These are phyloP conservation scores for Elaphomyces granulatus DNA, from an alignment of 495 filamentous ascomycete genomes.

Conservation along the genomic window DNA sequence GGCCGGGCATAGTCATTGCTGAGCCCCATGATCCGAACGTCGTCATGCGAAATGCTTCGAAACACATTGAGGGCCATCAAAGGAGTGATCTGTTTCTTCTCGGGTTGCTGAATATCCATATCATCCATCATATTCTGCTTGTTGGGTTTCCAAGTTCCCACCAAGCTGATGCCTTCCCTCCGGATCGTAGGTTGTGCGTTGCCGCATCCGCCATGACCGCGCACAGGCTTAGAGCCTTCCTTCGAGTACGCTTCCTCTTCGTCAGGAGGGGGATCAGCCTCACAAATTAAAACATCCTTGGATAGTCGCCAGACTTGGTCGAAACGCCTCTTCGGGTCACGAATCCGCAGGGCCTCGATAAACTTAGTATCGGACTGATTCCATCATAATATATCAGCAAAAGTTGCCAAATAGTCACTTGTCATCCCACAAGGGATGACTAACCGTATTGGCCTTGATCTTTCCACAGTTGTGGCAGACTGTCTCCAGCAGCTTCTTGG, in stretches of 20 bases:
- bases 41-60: conserved; percentile 60
- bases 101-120: conserved; percentile 47
- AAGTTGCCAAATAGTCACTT: conserved; percentile 31
- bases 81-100: conserved; percentile 77
- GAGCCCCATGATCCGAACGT: conserved; percentile 74
- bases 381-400: conserved; percentile 46
- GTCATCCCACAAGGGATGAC: conserved; percentile 48
- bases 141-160: conserved; percentile 62
- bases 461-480: conserved; percentile 98
- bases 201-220: conserved; percentile 81
- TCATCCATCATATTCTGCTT: conserved; percentile 50
- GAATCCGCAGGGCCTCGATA: conserved; percentile 58
- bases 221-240: conserved; percentile 27
- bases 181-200: conserved; percentile 80
- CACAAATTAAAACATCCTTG: conserved; percentile 73
- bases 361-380: conserved; percentile 70
- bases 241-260: conserved; percentile 47
- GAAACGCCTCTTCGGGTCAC: conserved; percentile 89
- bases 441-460: conserved; percentile 87
- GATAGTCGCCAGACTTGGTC: conserved; percentile 76
- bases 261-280: conserved; percentile 48
- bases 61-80: conserved; percentile 74
- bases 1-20: conserved; percentile 88
- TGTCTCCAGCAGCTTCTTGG: conserved; percentile 94
- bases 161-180: conserved; percentile 68